phyloP scores from a whole-genome alignment of 2,329 filamentous ascomycete species.

The Aspergillus novofumigatus region DNA sequence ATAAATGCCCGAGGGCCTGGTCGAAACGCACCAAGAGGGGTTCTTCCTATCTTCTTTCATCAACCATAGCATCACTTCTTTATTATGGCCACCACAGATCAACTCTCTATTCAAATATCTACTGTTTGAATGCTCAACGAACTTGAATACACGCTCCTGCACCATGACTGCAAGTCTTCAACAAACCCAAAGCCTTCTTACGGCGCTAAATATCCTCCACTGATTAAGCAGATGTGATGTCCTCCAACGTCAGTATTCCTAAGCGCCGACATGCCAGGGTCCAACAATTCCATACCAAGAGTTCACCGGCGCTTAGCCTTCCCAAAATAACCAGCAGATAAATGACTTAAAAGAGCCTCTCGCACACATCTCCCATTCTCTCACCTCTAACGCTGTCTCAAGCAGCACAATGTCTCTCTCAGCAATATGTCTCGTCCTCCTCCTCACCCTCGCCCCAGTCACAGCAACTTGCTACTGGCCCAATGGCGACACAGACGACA shows the following conservation, averaged over 20 bases:
- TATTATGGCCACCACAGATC: too few relatives aligned
- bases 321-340: neutral
- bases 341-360: neutral
- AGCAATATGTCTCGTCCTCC: neutral
- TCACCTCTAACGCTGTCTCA: neutral
- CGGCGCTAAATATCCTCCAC: neutral
- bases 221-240: neutral
- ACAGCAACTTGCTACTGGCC: constrained; percentile 5
- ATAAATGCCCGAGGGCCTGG: too few relatives aligned
- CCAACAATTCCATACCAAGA: neutral
- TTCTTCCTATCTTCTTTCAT: too few relatives aligned
- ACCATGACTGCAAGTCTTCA: too few relatives aligned
- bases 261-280: neutral
- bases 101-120: too few relatives aligned
- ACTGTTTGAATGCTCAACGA: too few relatives aligned
- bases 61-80: too few relatives aligned
- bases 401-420: neutral
- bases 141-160: too few relatives aligned
- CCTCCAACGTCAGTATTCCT: neutral
- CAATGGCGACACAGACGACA: constrained; percentile 1
- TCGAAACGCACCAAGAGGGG: too few relatives aligned
- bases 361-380: neutral
- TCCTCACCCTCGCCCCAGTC: neutral
- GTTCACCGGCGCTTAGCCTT: neutral
- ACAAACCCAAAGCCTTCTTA: too few relatives aligned